Evolutionary conservation across 495 filamentous ascomycete species (phyloP), one percentile per base, ranked within the genome.

Genomic region (Trypethelium eluteriae): DNA sequence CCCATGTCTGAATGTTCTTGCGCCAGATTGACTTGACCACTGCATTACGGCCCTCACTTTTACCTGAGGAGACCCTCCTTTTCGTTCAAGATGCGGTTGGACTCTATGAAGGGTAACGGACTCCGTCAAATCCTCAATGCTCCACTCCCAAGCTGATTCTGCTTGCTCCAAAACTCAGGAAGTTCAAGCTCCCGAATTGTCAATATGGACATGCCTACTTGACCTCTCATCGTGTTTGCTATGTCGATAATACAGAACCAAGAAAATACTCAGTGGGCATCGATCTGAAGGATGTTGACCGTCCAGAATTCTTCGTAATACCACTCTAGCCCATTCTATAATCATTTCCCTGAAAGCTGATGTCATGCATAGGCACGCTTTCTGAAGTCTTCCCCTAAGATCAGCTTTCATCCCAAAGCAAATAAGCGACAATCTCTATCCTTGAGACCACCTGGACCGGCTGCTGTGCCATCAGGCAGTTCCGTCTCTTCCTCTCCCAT

Each of bases 51-150:
- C 94, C 94, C 53, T 86, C 86, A 63, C 86, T 96, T 67, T 83
- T 95, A 61, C 90, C 92, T 69, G 95, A 96, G 79, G 94, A 98
- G 76, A 83, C 84, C 32, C 80, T 97, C 39, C 85, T 98, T 66
- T 98, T 97, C 80, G 92, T 99, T 67, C 92, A 96, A 78, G 91
- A 97, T 83, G 89, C 89, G 76, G 94, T 98, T 73, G 94, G 95
- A 71, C 81, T 99, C 69, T 99, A 99, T 79, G 90, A 97, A 82
- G 94, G 95, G 93, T 97, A 80, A 78, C 87, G 38, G 38, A 16
- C 25, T 35, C 66, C 38, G 62, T 46, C 16, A 9, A 32, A 53
- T 34, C 25, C 64, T 38, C 59, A 41, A 68, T 7, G 41, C 41
- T 39, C 39, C 56, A 64, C 9, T 50, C 46, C 38, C 5, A 38